Base-by-base conservation (phyloP, 176 grass and related monocot genomes). In the Aegilops umbellulata region DNA sequence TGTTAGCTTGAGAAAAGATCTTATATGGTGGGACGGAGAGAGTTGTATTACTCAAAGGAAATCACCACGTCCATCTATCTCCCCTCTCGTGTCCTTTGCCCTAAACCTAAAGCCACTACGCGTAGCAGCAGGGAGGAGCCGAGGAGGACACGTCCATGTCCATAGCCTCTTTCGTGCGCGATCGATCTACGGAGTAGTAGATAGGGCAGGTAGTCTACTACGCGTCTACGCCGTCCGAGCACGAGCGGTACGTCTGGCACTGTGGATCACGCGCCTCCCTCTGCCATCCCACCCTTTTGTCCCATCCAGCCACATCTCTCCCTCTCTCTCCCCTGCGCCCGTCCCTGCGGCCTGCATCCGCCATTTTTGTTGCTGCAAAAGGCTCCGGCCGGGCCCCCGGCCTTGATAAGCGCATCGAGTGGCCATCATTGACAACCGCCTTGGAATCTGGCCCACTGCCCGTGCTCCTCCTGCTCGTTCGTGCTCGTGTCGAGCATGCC, bases 381-480 rank as follows among this genome's bases (percentile, higher is more conserved):
- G 55, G 57, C 76, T 90, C 36, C 69, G 27, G 78, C 36, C 75
- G 36, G 77, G 44, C 17, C 82, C 82, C 46, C 82, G 15, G 69
- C 83, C 86, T 81, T 81, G 81, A 91, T 91, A 88, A 84, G 84
- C 86, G 53, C 77, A 88, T 88, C 86, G 80, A 88, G 64, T 82
- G 63, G 30, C 82, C 82, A 88, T 88, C 90, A 88, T 88, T 81
- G 82, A 44, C 62, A 51, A 69, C 69, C 68, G 27, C 78, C 41
- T 85, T 85, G 77, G 77, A 85, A 77, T 85, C 3, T 85, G 86
- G 77, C 86, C 86, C 89, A 81, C 44, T 74, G 69, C 13, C 11
- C 14, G 41, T 74, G 74, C 68, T 30, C 55, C 6, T 55, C 12
- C 15, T 51, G 4, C 15, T 49, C 46, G 67, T 10, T 14, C 14